Evolutionary conservation across 176 grass and related monocot genomes (phyloP).

Genomic region (Aegilops speltoides): DNA sequence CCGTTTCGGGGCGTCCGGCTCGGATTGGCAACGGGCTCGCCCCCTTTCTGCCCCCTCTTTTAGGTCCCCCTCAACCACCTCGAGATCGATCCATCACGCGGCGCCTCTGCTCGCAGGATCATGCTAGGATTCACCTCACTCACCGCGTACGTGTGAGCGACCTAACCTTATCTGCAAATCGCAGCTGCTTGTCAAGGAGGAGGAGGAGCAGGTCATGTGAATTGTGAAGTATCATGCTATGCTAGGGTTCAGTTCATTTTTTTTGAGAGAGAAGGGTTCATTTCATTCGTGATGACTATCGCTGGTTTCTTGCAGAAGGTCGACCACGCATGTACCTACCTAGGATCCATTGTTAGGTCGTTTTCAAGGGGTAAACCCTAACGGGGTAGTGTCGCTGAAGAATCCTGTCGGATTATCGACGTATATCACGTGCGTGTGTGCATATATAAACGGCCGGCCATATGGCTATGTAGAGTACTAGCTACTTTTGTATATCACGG

Average conservation of each 20-base stretch:
- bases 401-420: slow-evolving; percentile 24
- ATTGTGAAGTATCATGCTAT: not conserved
- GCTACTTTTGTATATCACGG: not conserved
- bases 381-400: not conserved
- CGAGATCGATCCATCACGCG: not conserved
- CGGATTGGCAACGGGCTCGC: slow-evolving; percentile 27
- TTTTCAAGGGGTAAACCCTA: not conserved
- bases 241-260: not conserved
- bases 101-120: not conserved
- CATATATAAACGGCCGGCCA: not conserved
- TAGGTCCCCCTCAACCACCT: not conserved
- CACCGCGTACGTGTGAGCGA: slow-evolving; percentile 41
- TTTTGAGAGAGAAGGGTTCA: too few relatives aligned
- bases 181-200: not conserved
- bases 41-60: slow-evolving; percentile 43
- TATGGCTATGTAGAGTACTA: not conserved
- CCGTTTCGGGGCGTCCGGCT: slow-evolving; percentile 23
- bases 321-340: not conserved
- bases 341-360: not conserved
- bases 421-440: not conserved
- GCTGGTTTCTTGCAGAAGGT: not conserved
- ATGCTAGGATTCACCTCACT: not conserved
- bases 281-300: not conserved
- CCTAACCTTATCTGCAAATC: slow-evolving; percentile 23
- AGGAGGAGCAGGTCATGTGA: not conserved